Base-by-base conservation (phyloP, 1,284 basidiomycete genomes). In the Ceratobasidium sp. region DNA sequence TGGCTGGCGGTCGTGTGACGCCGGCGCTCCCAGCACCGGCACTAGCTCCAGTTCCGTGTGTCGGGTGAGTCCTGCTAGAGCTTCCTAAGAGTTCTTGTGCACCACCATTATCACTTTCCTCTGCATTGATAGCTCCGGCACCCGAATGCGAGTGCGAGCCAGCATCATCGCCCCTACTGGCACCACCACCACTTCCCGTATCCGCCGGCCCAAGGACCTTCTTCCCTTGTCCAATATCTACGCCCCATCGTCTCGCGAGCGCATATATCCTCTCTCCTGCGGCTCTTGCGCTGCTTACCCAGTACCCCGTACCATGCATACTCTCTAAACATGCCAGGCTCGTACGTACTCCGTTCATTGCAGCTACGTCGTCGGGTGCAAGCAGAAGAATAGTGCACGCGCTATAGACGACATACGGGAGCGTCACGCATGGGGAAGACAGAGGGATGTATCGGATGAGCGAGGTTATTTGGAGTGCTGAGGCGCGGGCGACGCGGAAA, bases 401-500 rank as follows among this genome's bases (percentile, higher is more conserved):
- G 66, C 52, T 70, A 41, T 70, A 70, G 16, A 70, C 43, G 26
- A 49, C 46, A 43, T 70, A 70, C 23, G 66, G 66, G 6, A 70
- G 32, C 13, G 66, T 70, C 6, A 70, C 66, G 44, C 66, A 70
- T 4, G 66, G 66, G 9, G 66, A 70, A 21, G 66, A 70, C 14
- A 70, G 66, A 9, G 66, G 66, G 28, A 70, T 70, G 26, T 70
- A 55, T 28, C 66, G 52, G 21, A 70, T 49, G 21, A 70, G 66
- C 2, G 66, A 70, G 8, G 54, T 70, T 1, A 70, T 43, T 41
- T 70, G 66, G 32, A 70, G 66, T 11, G 54, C 66, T 4, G 66
- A 70, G 43, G 66, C 66, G 18, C 66, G 66, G 32, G 66, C 66
- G 28, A 70, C 66, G 26, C 66, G 66, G 66, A 70, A 70, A 18